Evolutionary conservation across 176 grass and related monocot species (phyloP), one percentile per base, ranked within the genome.

Genomic region (Saccharum spontaneum): DNA sequence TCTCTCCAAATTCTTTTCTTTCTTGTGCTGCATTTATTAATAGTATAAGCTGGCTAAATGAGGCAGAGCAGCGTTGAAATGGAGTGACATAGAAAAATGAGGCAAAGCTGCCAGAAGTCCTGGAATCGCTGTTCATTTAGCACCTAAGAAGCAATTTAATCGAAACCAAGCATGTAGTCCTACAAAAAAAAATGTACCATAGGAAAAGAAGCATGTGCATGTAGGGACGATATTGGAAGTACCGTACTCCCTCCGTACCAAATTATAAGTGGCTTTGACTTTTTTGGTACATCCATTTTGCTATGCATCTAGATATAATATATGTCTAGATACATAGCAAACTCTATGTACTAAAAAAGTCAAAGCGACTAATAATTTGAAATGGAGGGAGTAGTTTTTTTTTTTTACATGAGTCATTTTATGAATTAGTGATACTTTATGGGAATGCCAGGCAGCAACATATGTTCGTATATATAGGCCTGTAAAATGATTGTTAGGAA

Each of bases 21-120:
- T 73, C 18, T 79, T 84, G 67, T 4, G 57, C 75, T 84, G 75
- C 67, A 79, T 59, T 66, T 50, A 67, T 67, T 37, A 79, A 73
- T 34, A 73, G 16, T 22, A n/a, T 48, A 41, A 31, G 49, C 23
- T 40, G 17, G 18, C 73, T 73, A 73, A 14, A 83, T 33, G 55
- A 79, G 31, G 15, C 38, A 70, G 31, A 67, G 41, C n/a, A 65
- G 41, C 43, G 22, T 22, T 34, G 54, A 77, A 71, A 11, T 40
- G 2, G 70, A 64, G 80, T 28, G 46, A 54, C 8, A 49, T 4
- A 49, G 23, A 34, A 50, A 39, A 83, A 4, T 30, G 22, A 59
- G 54, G 22, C 8, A 23, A 59, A 59, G 55, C 54, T 57, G 22
- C 1, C 55, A 82, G 17, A 49, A 48, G 31, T 7, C 24, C 43